These are phyloP conservation scores for Ceratobasidium sp. DNA, from an alignment of 1,284 basidiomycete genomes.

Conservation along the genomic window DNA sequence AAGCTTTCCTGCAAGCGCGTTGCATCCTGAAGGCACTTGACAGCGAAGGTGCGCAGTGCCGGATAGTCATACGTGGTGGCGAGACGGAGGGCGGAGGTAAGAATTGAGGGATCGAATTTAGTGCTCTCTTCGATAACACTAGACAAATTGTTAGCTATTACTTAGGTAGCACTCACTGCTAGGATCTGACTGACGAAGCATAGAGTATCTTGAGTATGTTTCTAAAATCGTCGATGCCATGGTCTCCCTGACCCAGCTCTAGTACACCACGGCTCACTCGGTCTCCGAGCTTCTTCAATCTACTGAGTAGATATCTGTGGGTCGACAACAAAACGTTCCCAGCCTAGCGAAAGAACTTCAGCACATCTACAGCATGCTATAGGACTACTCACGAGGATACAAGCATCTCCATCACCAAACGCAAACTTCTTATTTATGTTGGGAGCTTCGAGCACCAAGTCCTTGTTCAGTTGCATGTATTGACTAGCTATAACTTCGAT, in stretches of 20 bases:
- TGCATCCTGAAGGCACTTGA: constrained; percentile 27
- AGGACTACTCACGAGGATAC: too few species aligned
- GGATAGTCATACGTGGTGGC: constrained; percentile 2
- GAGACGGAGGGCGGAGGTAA: constrained; percentile 9
- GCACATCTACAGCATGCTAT: too few species aligned
- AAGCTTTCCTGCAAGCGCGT: too few species aligned
- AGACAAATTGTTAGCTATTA: too few species aligned
- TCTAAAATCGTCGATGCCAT: background rate
- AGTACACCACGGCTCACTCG: background rate
- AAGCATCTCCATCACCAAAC: too few species aligned
- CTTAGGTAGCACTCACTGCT: background rate
- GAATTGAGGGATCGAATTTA: background rate
- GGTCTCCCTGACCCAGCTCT: background rate
- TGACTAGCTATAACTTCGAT: too few species aligned
- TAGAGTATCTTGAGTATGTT: constrained; percentile 33
- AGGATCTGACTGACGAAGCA: constrained; percentile 17
- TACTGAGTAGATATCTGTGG: constrained; percentile 23
- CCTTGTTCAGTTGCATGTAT: too few species aligned
- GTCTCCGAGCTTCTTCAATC: constrained; percentile 8
- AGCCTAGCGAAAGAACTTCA: background rate
- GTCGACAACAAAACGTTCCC: constrained; percentile 18
- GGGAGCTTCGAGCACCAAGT: too few species aligned
- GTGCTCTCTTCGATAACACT: constrained; percentile 1
- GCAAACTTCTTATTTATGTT: too few species aligned
- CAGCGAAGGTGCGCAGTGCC: constrained; percentile 11